Base-by-base conservation (phyloP, 108 stramenopile genomes). In the Cylindrotheca closterium region DNA sequence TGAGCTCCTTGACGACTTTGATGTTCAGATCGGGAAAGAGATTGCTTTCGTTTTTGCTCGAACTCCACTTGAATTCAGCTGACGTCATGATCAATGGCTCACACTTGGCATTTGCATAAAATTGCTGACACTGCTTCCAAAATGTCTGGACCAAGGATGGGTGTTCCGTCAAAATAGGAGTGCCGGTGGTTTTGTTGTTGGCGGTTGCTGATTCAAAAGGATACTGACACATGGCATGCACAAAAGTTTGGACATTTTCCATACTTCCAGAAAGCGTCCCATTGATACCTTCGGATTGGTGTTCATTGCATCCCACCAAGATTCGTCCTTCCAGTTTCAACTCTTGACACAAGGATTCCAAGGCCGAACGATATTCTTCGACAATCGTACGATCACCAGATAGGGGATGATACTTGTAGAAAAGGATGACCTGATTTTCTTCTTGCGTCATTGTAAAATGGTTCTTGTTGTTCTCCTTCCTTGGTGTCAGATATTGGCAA, bases 391-490 rank as follows among this genome's bases (percentile, higher is more conserved):
- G 60, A 32, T 79, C 56, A 23, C 69, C 52, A 0, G 85, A 81
- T 8, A 94, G 71, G 4, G 88, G 86, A 33, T 84, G 82, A 55
- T 91, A 94, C 58, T 85, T 83, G 79, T 94, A 94, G 34, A 91
- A 94, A 48, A 94, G 80, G 51, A 94, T 83, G 49, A 87, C 25
- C 4, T 62, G 10, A 27, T 57, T 22, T 1, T 12, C 15, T 26
- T 4, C 51, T 52, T 2, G 47, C n/a, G n/a, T n/a, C n/a, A n/a
- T n/a, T n/a, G n/a, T n/a, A n/a, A n/a, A n/a, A n/a, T n/a, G n/a
- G n/a, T n/a, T n/a, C n/a, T n/a, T n/a, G n/a, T n/a, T n/a, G n/a
- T n/a, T n/a, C n/a, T n/a, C n/a, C n/a, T n/a, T n/a, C n/a, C n/a
- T n/a, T n/a, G n/a, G n/a, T n/a, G n/a, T n/a, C n/a, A n/a, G n/a